These are phyloP conservation scores for Rheum nobile DNA, from an alignment of 148 eudicot genomes.

Conservation along the genomic window DNA sequence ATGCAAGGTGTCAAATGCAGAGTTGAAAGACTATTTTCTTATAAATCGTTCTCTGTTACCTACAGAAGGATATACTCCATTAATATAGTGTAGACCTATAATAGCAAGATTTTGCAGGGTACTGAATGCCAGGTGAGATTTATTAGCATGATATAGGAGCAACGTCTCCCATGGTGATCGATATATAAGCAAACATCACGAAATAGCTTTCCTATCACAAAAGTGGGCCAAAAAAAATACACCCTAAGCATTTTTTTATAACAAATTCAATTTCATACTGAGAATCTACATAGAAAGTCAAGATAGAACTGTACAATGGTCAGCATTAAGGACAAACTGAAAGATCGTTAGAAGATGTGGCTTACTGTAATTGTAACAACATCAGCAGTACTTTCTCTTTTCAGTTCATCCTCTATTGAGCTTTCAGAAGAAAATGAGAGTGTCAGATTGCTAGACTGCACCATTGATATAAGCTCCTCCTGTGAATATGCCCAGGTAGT, in stretches of 20 bases:
- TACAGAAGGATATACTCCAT: background rate
- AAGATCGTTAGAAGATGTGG: constrained; percentile 2
- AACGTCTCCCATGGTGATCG: constrained; percentile 45
- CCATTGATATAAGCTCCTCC: constrained; percentile 49
- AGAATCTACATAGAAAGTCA: background rate
- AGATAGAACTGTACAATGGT: background rate
- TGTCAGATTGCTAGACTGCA: constrained; percentile 40
- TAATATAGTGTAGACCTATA: background rate
- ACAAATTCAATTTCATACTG: background rate
- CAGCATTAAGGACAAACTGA: background rate
- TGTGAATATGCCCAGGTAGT: constrained; percentile 12
- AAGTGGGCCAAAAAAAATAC: background rate
- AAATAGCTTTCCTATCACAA: constrained; percentile 48
- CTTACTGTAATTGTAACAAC: constrained; percentile 49
- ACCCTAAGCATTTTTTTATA: background rate
- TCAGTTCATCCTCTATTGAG: constrained; percentile 55
- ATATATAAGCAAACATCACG: constrained; percentile 63
- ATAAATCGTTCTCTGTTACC: background rate
- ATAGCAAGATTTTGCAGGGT: background rate
- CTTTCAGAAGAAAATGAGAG: constrained; percentile 60
- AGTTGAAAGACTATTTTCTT: background rate
- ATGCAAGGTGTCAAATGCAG: background rate
- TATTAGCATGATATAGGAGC: constrained; percentile 23
- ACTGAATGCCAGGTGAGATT: background rate
- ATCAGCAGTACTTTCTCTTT: constrained; percentile 60